Conservation (phyloP, 306 rosid species). For the Medicago arabica region DNA sequence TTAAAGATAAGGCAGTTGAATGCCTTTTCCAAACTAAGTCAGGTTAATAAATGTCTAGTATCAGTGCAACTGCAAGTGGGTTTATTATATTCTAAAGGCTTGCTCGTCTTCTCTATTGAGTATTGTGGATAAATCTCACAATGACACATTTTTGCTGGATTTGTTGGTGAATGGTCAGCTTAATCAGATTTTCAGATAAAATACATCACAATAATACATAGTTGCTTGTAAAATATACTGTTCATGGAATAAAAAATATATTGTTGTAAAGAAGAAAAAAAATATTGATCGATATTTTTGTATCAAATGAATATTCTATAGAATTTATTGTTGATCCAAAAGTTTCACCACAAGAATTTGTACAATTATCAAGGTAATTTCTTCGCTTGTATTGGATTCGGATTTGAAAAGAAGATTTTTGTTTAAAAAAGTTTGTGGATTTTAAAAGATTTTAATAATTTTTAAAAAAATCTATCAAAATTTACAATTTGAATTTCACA, state of each 20-base stretch:
- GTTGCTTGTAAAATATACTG: neutral
- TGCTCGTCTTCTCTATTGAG: neutral
- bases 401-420: too few species aligned
- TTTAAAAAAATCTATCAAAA: too few species aligned
- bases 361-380: neutral
- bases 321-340: neutral
- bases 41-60: neutral
- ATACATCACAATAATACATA: slow-evolving; percentile 6
- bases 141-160: slow-evolving; percentile 13
- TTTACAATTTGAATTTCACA: too few species aligned
- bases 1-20: neutral
- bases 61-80: neutral
- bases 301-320: neutral
- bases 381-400: too few species aligned
- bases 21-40: neutral
- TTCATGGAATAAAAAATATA: neutral
- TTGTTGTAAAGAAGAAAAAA: neutral
- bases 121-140: slow-evolving; percentile 20
- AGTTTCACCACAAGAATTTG: neutral
- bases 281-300: neutral
- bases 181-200: neutral
- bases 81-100: neutral
- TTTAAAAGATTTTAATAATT: too few species aligned
- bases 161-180: neutral
- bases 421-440: too few species aligned